Base-by-base conservation (phyloP, 768 basidiomycete genomes). In the Lyophyllum shimeji region DNA sequence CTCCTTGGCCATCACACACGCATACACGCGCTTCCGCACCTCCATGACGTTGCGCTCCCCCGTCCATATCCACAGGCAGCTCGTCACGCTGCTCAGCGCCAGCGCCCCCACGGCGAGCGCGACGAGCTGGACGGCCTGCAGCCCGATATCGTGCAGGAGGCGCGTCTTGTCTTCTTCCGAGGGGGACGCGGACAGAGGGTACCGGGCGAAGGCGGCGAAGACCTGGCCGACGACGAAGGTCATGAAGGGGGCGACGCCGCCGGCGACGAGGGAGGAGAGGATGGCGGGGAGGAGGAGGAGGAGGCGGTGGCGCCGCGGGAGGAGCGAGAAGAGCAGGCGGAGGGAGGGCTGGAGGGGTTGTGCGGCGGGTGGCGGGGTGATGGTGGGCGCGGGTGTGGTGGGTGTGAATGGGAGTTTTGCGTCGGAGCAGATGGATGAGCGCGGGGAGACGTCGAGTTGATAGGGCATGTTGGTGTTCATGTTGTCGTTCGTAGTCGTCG, bases 161-260 rank as follows among this genome's bases (percentile, higher is more conserved):
- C 68, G 65, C 23, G 81, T 69, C 65, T 84, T 86, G 58, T 70
- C 77, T 24, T 70, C 77, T 24, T 61, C 52, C 46, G 70, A 59
- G 1, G 75, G 60, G 8, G 76, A 66, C 55, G 67, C 61, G 42
- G 69, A 60, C 9, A 68, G 63, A 12, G 73, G 69, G 60, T 76
- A 77, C 64, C 87, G 86, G 3, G 89, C 81, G 65, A 94, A 90
- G 0, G 83, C 76, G 51, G 87, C 77, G 74, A 95, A 93, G 9
- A 83, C 82, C 51, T 85, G 81, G 50, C 93, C 93, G 63, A 94
- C 76, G 63, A 92, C 82, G 42, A 81, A 75, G 8, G 93, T 93
- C 91, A 95, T 94, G 76, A 88, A 90, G 3, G 93, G 93, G 0
- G 87, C 89, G 46, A 93, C 77, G 39, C 86, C 82, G 31, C 89